Evolutionary conservation across 805 yeast species (phyloP).

Genomic region (Kuraishia piskuri): DNA sequence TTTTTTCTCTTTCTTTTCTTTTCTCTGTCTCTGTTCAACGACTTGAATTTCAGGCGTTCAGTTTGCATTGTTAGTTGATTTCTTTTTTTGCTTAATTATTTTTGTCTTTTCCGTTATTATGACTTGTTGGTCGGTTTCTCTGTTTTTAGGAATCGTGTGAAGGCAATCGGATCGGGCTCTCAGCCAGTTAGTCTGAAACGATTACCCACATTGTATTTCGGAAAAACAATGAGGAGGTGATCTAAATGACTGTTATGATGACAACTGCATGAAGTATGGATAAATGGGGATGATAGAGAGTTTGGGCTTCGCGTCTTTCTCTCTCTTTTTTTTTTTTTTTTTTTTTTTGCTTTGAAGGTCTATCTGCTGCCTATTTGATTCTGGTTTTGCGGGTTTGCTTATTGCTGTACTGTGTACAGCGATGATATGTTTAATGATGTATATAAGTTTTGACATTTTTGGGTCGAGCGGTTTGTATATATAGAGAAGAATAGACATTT

Average conservation of each 20-base stretch:
- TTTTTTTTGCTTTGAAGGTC: background rate
- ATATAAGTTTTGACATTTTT: background rate
- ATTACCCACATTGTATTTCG: background rate
- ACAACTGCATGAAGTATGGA: background rate
- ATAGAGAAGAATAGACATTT: background rate
- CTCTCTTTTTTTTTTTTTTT: too few species aligned
- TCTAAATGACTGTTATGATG: background rate
- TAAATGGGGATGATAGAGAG: background rate
- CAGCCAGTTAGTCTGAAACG: background rate
- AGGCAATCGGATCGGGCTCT: background rate
- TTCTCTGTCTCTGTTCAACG: constrained; percentile 8
- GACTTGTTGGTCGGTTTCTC: background rate
- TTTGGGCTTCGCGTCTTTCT: background rate
- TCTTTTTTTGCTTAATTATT: constrained; percentile 4
- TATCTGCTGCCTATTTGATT: background rate
- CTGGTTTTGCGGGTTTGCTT: background rate
- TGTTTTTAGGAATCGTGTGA: background rate
- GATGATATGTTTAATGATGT: background rate
- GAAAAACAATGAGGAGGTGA: background rate
- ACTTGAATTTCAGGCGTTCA: constrained; percentile 2
- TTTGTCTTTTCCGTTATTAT: background rate
- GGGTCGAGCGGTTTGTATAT: background rate
- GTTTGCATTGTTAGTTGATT: constrained; percentile 4
- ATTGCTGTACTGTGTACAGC: background rate
- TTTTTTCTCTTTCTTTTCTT: constrained; percentile 8